These are phyloP conservation scores for Suillus placidus DNA, from an alignment of 768 basidiomycete genomes.

Conservation along the genomic window DNA sequence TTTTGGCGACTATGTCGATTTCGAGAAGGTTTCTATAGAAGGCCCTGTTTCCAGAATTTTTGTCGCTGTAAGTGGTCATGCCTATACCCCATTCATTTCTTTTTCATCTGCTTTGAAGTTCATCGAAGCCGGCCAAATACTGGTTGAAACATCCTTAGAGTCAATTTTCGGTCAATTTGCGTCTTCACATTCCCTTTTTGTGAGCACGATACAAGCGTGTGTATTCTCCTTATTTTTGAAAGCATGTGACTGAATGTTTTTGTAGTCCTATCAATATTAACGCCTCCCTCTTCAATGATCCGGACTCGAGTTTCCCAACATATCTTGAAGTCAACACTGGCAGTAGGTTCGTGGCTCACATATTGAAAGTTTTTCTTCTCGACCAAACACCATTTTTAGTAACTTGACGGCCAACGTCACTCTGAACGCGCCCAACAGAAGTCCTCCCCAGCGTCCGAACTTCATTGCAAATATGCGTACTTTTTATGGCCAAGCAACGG, in stretches of 20 bases:
- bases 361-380: neutral
- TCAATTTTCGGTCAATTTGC: slow-evolving; percentile 56
- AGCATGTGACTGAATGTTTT: slow-evolving; percentile 7
- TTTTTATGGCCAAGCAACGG: slow-evolving; percentile 54
- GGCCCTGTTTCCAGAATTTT: slow-evolving; percentile 50
- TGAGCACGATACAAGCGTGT: slow-evolving; percentile 67
- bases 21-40: slow-evolving; percentile 50
- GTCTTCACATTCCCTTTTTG: slow-evolving; percentile 45
- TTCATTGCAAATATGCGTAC: slow-evolving; percentile 54
- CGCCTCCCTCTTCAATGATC: slow-evolving; percentile 49
- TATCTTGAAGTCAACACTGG: slow-evolving; percentile 52
- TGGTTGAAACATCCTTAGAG: slow-evolving; percentile 56
- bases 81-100: slow-evolving; percentile 10
- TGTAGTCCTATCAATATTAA: slow-evolving; percentile 53
- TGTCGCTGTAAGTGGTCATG: slow-evolving; percentile 45
- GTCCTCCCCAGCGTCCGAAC: slow-evolving; percentile 35
- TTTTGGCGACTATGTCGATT: slow-evolving; percentile 42
- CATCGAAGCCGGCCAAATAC: slow-evolving; percentile 49
- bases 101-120: slow-evolving; percentile 38
- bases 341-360: slow-evolving; percentile 32
- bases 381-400: slow-evolving; percentile 31
- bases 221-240: slow-evolving; percentile 18
- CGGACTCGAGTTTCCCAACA: slow-evolving; percentile 38
- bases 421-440: slow-evolving; percentile 32
- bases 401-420: slow-evolving; percentile 43